Conservation (phyloP, 2,329 filamentous ascomycete species). For the Aspergillus udagawae region DNA sequence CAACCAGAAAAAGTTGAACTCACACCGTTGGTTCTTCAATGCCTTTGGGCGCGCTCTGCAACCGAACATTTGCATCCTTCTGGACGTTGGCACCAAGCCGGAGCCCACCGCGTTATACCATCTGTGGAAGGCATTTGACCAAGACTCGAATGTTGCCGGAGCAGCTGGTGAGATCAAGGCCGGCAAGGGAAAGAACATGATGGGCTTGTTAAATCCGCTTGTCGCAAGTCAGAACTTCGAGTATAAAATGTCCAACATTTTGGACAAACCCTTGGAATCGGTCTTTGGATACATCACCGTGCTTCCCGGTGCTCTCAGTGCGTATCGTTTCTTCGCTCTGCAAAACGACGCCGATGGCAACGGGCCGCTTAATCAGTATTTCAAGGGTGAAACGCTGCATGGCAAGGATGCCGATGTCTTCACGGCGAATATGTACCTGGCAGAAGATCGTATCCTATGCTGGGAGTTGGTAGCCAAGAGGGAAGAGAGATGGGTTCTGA, state of each 20-base stretch:
- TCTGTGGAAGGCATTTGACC: constrained; percentile 98
- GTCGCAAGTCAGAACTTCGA: constrained; percentile 98
- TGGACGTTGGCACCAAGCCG: constrained; percentile 93
- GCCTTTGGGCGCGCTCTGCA: constrained; percentile 89
- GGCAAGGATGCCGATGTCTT: constrained; percentile 96
- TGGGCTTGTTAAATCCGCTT: constrained; percentile 83
- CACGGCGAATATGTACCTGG: constrained; percentile 98
- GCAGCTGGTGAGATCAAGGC: constrained; percentile 98
- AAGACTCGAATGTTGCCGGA: constrained; percentile 93
- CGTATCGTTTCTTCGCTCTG: constrained; percentile 90
- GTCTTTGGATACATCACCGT: constrained; percentile 99
- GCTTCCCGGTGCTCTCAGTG: constrained; percentile 87
- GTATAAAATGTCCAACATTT: constrained; percentile 99
- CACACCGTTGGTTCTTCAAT: constrained; percentile 99
- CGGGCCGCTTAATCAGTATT: constrained; percentile 94
- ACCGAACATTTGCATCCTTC: constrained; percentile 92
- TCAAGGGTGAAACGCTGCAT: constrained; percentile 96
- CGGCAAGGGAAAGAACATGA: constrained; percentile 81
- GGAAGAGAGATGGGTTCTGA: constrained; percentile 92
- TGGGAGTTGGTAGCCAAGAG: constrained; percentile 97
- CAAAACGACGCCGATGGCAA: constrained; percentile 97
- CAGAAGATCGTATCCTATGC: constrained; percentile 97
- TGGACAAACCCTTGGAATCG: constrained; percentile 94
- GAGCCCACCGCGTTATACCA: constrained; percentile 90
- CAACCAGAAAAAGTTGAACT: constrained; percentile 97